phyloP scores from a whole-genome alignment of 192 early-diverging fungal genomes.

The Rhizophagus prolifer region DNA sequence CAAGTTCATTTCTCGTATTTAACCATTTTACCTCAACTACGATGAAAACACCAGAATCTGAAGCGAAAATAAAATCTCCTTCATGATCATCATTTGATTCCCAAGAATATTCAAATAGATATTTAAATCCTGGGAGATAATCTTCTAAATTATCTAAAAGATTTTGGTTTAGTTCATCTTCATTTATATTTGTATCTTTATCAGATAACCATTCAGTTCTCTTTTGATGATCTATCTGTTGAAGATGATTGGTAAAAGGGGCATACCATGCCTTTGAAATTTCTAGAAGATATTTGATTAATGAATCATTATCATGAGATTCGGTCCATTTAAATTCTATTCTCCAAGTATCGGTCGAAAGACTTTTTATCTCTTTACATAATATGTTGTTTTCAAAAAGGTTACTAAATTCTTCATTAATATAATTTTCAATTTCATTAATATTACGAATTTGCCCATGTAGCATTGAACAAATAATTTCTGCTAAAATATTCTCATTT shows the following conservation, averaged over 20 bases:
- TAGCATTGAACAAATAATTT: background rate
- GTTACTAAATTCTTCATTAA: background rate
- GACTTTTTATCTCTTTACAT: background rate
- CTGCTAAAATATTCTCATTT: background rate
- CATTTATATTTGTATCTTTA: background rate
- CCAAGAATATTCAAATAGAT: conserved; percentile 2
- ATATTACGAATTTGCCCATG: background rate
- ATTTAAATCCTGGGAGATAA: conserved; percentile 7
- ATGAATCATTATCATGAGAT: background rate
- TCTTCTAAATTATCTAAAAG: background rate
- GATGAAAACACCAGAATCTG: background rate
- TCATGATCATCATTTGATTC: background rate
- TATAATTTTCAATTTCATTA: background rate
- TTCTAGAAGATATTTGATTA: background rate
- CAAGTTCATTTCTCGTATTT: background rate
- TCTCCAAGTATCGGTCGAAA: background rate
- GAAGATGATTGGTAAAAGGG: background rate
- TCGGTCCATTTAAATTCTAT: background rate
- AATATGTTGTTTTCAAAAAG: background rate
- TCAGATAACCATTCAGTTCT: too few species aligned
- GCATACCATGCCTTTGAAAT: background rate
- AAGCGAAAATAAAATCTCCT: conserved; percentile 14
- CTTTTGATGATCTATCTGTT: background rate
- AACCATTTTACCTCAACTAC: conserved; percentile 4
- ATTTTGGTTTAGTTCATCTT: background rate